Conservation (phyloP, 2,329 filamentous ascomycete genomes). For the Stemphylium lycopersici region DNA sequence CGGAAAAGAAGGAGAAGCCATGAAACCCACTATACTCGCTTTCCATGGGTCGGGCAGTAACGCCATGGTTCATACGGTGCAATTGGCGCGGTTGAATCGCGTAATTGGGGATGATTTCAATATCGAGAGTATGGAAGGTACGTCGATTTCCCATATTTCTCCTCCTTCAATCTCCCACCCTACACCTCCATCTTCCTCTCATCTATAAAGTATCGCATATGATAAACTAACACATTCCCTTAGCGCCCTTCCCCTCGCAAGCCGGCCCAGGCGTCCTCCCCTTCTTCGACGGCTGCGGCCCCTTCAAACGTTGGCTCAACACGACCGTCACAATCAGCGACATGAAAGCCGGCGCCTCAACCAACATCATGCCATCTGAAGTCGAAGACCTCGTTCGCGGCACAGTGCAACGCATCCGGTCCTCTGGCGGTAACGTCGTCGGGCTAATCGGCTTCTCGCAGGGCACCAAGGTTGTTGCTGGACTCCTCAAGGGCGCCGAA, state of each 20-base stretch:
- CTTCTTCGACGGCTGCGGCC: slow-evolving; percentile 48
- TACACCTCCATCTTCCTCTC: background rate
- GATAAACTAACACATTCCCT: slow-evolving; percentile 4
- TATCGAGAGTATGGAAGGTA: slow-evolving; percentile 36
- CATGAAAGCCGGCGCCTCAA: slow-evolving; percentile 24
- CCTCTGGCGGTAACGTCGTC: slow-evolving; percentile 31
- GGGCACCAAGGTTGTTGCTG: slow-evolving; percentile 43
- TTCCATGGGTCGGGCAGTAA: slow-evolving; percentile 48
- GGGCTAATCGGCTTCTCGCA: slow-evolving; percentile 43
- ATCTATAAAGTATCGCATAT: background rate
- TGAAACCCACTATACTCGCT: slow-evolving; percentile 42
- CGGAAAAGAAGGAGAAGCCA: background rate
- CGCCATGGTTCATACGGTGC: slow-evolving; percentile 40
- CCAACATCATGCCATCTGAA: slow-evolving; percentile 20
- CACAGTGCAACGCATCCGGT: slow-evolving; percentile 19
- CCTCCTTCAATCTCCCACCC: too few relatives aligned
- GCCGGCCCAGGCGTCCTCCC: slow-evolving; percentile 46
- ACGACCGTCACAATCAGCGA: slow-evolving; percentile 18
- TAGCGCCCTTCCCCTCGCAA: slow-evolving; percentile 41
- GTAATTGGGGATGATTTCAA: slow-evolving; percentile 33
- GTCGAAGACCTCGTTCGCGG: slow-evolving; percentile 29
- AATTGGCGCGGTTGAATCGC: slow-evolving; percentile 39
- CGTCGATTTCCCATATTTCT: background rate
- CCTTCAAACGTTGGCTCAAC: slow-evolving; percentile 43
- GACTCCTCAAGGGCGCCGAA: slow-evolving; percentile 35